Conservation (phyloP, 441 rosid genomes). For the Isatis lusitanica region DNA sequence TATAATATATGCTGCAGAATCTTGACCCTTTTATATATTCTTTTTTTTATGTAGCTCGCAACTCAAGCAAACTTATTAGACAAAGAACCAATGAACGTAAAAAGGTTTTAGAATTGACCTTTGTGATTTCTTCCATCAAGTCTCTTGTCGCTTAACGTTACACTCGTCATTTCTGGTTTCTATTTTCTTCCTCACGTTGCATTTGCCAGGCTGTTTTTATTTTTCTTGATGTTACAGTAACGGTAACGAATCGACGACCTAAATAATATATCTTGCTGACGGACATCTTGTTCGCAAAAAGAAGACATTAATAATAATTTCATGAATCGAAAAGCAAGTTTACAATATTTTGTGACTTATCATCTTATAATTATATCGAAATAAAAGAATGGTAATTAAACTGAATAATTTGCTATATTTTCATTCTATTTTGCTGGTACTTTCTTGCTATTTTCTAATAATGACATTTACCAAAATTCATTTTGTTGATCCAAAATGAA, state of each 20-base stretch:
- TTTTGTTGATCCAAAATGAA: neutral
- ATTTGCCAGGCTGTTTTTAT: conserved; percentile 29
- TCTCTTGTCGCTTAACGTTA: conserved; percentile 30
- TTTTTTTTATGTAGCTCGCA: neutral
- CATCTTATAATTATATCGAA: neutral
- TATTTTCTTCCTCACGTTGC: neutral
- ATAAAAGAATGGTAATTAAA: neutral
- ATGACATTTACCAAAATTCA: neutral
- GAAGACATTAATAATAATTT: neutral
- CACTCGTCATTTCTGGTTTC: conserved; percentile 27
- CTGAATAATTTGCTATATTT: neutral
- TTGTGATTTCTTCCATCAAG: conserved; percentile 24
- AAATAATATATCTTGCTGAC: neutral
- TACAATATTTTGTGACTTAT: neutral
- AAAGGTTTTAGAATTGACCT: conserved; percentile 13
- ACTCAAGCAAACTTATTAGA: conserved; percentile 5
- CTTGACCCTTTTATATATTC: neutral
- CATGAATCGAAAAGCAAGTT: neutral
- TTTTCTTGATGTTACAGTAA: conserved; percentile 10
- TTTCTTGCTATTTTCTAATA: neutral
- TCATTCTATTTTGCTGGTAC: neutral
- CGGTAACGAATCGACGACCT: conserved; percentile 14
- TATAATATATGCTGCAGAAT: conserved; percentile 11
- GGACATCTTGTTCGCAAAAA: neutral
- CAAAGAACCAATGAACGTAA: conserved; percentile 7